Base-by-base conservation (phyloP, 208 protist genomes). In the Porcisia deanei region DNA sequence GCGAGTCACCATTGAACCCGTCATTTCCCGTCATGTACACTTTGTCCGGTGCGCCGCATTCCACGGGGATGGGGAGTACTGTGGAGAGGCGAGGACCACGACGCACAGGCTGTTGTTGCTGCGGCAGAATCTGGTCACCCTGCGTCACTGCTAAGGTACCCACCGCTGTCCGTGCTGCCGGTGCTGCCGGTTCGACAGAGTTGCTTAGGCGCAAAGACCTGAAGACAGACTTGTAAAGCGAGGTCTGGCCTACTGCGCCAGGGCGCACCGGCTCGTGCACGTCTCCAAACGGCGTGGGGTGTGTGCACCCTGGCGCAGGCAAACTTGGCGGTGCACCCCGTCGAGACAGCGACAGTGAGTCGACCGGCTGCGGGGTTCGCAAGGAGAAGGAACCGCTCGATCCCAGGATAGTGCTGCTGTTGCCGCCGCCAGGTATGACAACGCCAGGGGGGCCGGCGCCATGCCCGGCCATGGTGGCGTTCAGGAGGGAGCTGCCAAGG, bases 211-310 rank as follows among this genome's bases (percentile, higher is more conserved):
- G 76, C 64, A 72, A 25, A 3, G 70, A 58, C 22, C 73, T 70
- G 55, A 81, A 81, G 25, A 76, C 55, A n/a, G 76, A 64, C 64
- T 72, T 81, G 71, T 76, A 74, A 52, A 43, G 71, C n/a, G 43
- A 61, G 37, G 60, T 61, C 52, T 58, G 8, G 10, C 43, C 37
- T 41, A 41, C 22, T 1, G 34, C 22, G 45, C 64, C 45, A 41
- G 43, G 18, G 64, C 1, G 20, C 18, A 49, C 8, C 43, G 39
- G 45, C 64, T 49, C 64, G 12, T 52, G 64, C 39, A 14, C 43
- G 3, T 54, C 61, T 22, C 18, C 43, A 43, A n/a, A 2, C 45
- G 45, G 14, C 18, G n/a, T 69, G 22, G 64, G 53, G 41, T 5
- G n/a, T n/a, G 10, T 14, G 8, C 30, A 30, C 22, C 25, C 58